These are phyloP conservation scores for Domatiomyces globalis DNA, from an alignment of 2,329 filamentous ascomycete species.

Conservation along the genomic window DNA sequence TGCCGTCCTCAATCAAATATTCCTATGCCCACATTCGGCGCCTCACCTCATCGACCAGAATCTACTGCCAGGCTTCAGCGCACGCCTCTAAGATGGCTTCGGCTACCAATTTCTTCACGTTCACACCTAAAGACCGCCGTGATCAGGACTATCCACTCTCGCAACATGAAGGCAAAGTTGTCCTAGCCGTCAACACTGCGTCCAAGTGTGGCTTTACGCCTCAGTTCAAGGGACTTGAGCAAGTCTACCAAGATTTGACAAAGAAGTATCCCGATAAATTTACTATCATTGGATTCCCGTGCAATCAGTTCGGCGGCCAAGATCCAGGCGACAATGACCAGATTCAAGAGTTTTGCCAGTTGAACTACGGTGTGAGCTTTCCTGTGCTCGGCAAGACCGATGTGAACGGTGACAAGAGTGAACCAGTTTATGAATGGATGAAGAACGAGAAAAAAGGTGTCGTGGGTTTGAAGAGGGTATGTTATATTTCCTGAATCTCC, in stretches of 20 bases:
- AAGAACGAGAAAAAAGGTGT: constrained; percentile 62
- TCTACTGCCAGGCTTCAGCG: not conserved
- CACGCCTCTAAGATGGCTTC: constrained; percentile 42
- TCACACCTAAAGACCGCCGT: constrained; percentile 68
- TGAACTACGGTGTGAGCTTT: constrained; percentile 91
- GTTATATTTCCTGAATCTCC: not conserved
- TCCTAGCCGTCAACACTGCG: constrained; percentile 93
- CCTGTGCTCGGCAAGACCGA: constrained; percentile 84
- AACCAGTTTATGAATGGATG: constrained; percentile 65
- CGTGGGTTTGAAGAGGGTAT: constrained; percentile 57
- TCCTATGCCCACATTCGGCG: not conserved
- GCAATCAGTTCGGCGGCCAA: constrained; percentile 91
- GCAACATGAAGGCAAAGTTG: constrained; percentile 75
- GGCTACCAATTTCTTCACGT: constrained; percentile 64
- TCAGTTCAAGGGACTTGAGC: constrained; percentile 83
- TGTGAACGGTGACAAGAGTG: constrained; percentile 74
- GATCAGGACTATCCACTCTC: constrained; percentile 56
- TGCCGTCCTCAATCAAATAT: not conserved
- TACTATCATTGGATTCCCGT: constrained; percentile 84
- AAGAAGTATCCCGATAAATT: constrained; percentile 61
- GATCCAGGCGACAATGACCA: constrained; percentile 73
- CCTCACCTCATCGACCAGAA: not conserved
- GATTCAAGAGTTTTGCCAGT: constrained; percentile 71
- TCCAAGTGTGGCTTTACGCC: constrained; percentile 98
- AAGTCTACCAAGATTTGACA: constrained; percentile 67